Conservation (phyloP, 2,329 filamentous ascomycete species). For the Aurifilum marmelostoma region DNA sequence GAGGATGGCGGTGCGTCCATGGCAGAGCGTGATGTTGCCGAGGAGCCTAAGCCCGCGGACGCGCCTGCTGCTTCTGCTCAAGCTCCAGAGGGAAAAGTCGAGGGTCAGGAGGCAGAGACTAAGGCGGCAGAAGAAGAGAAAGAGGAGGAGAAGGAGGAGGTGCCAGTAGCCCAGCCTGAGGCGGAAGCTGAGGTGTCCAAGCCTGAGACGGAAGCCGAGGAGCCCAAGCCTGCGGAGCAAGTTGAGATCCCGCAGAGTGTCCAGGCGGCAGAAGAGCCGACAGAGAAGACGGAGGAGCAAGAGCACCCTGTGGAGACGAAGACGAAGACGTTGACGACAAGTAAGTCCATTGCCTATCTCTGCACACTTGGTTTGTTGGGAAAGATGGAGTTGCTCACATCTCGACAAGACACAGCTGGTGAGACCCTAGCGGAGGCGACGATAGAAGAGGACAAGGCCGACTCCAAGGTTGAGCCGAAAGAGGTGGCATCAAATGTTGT, state of each 20-base stretch:
- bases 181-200: slow-evolving; percentile 15
- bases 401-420: slow-evolving; percentile 42
- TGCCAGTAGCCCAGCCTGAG: not conserved
- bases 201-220: slow-evolving; percentile 12
- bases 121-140: slow-evolving; percentile 6
- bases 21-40: slow-evolving; percentile 25
- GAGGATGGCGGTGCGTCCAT: slow-evolving; percentile 48
- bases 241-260: slow-evolving; percentile 30
- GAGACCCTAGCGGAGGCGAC: slow-evolving; percentile 47
- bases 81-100: slow-evolving; percentile 11
- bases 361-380: slow-evolving; percentile 39
- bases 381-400: slow-evolving; percentile 37
- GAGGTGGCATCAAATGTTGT: slow-evolving; percentile 35
- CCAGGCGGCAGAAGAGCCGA: slow-evolving; percentile 23
- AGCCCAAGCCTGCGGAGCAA: slow-evolving; percentile 12
- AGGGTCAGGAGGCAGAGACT: slow-evolving; percentile 23
- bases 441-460: slow-evolving; percentile 41
- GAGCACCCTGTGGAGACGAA: slow-evolving; percentile 26
- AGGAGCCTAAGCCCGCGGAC: slow-evolving; percentile 23
- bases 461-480: slow-evolving; percentile 40
- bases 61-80: not conserved
- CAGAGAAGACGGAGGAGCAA: slow-evolving; percentile 25
- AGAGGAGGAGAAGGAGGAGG: no score
- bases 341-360: slow-evolving; percentile 17
- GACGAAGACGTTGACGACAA: slow-evolving; percentile 29